Evolutionary conservation across 1,284 basidiomycete species (phyloP), one percentile per base, ranked within the genome.

Genomic region (Rhodofomes roseus): DNA sequence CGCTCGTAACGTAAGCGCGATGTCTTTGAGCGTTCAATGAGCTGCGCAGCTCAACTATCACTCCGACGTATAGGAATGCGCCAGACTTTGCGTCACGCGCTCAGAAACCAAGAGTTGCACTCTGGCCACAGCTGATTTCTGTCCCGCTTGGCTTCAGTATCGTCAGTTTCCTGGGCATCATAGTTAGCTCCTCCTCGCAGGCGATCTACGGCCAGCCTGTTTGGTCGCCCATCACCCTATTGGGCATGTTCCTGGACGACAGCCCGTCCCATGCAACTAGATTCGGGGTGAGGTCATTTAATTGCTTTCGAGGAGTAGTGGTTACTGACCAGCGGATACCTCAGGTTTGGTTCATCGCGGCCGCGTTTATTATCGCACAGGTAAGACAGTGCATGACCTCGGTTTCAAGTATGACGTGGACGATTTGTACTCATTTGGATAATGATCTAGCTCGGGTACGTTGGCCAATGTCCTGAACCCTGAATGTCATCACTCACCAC

Each of bases 121-220:
- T 90, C 25, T 81, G 81, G 71, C 89, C 92, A 22, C 92, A 93
- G 71, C 76, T 87, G 55, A 73, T 92, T 62, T 81, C 90, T 0
- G 81, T 94, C 39, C 93, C 93, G 0, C 64, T 93, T 48, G 83
- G 85, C 0, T 93, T 93, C 73, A 85, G 84, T 34, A 73, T 94
- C 62, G 90, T 92, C 60, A 88, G 86, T 64, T 89, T 95, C 76
- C 79, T 95, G 60, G 93, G 92, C 6, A 90, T 95, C 70, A 86
- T 93, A 54, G 92, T 95, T 64, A 87, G 88, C 54, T 92, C 89
- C 1, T 87, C 88, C 7, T 89, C 87, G n/a, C 77, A 84, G 60
- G 81, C 86, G 18, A 87, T 94, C 64, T 94, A 89, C 66, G 90
- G 89, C 23, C 82, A 86, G 64, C 82, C 85, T 16, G 83, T 94